A percentile compares a stretch with the other conserved stretches of the same genome.
These are phyloP conservation scores for Starmerella tilneyi DNA, from an alignment of 805 yeast species.

Conservation along the genomic window DNA sequence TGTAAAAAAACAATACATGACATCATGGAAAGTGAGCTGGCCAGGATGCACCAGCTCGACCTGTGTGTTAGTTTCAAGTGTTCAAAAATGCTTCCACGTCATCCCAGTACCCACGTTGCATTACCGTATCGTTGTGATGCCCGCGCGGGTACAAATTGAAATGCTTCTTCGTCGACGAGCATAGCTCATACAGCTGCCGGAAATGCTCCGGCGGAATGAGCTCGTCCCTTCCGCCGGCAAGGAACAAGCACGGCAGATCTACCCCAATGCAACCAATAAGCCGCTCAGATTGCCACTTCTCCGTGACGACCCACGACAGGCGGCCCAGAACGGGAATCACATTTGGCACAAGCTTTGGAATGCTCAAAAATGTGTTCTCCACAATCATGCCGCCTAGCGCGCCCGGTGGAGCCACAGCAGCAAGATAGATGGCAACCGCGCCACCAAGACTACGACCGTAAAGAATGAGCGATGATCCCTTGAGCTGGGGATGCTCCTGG, in stretches of 20 bases:
- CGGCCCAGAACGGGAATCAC: slow-evolving; percentile 30
- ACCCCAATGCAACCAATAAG: slow-evolving; percentile 44
- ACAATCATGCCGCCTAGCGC: slow-evolving; percentile 55
- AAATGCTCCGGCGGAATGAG: slow-evolving; percentile 85
- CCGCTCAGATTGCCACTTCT: slow-evolving; percentile 70
- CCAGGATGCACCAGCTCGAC: too few species aligned
- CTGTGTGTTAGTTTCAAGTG: too few species aligned
- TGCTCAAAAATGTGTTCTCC: slow-evolving; percentile 77
- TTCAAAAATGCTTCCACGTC: slow-evolving; percentile 45
- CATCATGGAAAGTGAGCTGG: too few species aligned
- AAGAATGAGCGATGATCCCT: slow-evolving; percentile 46
- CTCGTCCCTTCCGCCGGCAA: slow-evolving; percentile 72
- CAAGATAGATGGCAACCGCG: slow-evolving; percentile 80
- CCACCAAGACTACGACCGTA: slow-evolving; percentile 94
- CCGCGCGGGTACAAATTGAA: slow-evolving; percentile 49
- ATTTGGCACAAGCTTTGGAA: slow-evolving; percentile 50
- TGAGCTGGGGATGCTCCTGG: slow-evolving; percentile 42
- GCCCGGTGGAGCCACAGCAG: slow-evolving; percentile 40
- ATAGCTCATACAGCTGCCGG: slow-evolving; percentile 45
- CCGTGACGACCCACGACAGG: slow-evolving; percentile 47
- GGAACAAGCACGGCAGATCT: slow-evolving; percentile 54
- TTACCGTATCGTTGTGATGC: slow-evolving; percentile 73
- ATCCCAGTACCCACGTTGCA: slow-evolving; percentile 71
- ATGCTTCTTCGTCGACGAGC: slow-evolving; percentile 43
- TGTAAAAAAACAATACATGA: too few species aligned